Conservation (phyloP, 805 yeast genomes). For the Ogataea methanolica region DNA sequence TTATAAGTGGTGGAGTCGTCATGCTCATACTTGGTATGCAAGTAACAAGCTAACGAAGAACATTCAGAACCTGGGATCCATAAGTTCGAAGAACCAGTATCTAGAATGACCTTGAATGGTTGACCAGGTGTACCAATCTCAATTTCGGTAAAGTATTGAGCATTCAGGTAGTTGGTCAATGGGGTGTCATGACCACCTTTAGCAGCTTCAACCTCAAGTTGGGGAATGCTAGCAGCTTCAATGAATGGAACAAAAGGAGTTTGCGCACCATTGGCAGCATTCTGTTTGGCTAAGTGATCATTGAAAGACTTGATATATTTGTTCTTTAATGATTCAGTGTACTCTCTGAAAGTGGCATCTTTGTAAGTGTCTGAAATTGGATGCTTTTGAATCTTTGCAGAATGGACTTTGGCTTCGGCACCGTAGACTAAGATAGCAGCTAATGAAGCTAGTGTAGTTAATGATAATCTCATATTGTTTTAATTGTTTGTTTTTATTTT, state of each 20-base stretch:
- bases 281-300: slow-evolving; percentile 28
- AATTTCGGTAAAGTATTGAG: slow-evolving; percentile 93
- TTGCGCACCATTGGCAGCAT: slow-evolving; percentile 18
- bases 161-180: slow-evolving; percentile 87
- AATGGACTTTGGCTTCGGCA: slow-evolving; percentile 41
- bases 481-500: not conserved
- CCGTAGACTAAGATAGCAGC: slow-evolving; percentile 33
- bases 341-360: slow-evolving; percentile 41
- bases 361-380: slow-evolving; percentile 43
- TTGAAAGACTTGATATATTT: slow-evolving; percentile 42
- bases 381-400: slow-evolving; percentile 43
- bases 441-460: slow-evolving; percentile 38
- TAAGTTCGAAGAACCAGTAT: slow-evolving; percentile 94
- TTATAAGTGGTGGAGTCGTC: slow-evolving; percentile 76
- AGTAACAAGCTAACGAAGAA: slow-evolving; percentile 89
- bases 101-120: slow-evolving; percentile 86
- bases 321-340: slow-evolving; percentile 42
- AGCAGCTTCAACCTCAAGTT: slow-evolving; percentile 17
- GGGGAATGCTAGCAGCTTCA: slow-evolving; percentile 12
- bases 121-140: slow-evolving; percentile 92
- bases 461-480: slow-evolving; percentile 24
- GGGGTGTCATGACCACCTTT: slow-evolving; percentile 66
- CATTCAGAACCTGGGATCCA: slow-evolving; percentile 95
- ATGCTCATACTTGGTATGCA: slow-evolving; percentile 89
- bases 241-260: slow-evolving; percentile 42